phyloP scores from a whole-genome alignment of 495 filamentous ascomycete species.

The Lasiosphaeria miniovina region DNA sequence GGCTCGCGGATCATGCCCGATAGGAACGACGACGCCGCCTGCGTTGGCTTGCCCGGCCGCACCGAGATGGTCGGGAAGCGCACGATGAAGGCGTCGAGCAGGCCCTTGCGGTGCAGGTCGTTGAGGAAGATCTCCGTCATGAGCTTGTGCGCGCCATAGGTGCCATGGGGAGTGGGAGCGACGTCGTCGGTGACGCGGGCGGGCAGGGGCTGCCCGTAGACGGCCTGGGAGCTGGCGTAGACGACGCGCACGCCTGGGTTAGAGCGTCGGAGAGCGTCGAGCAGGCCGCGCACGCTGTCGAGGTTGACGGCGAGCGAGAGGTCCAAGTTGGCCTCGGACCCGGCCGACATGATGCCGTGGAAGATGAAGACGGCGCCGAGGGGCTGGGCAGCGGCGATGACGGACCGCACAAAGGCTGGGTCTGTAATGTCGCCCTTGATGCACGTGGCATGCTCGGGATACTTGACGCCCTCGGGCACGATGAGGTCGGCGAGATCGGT shows the following conservation, averaged over 20 bases:
- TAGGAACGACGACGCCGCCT: conserved; percentile 71
- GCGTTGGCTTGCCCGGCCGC: conserved; percentile 68
- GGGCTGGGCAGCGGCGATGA: conserved; percentile 46
- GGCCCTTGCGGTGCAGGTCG: conserved; percentile 69
- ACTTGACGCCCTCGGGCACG: conserved; percentile 48
- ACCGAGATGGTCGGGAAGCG: conserved; percentile 76
- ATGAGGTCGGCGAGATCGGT: conserved; percentile 61
- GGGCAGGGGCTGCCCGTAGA: conserved; percentile 40
- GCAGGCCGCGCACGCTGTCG: conserved; percentile 61
- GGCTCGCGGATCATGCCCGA: conserved; percentile 61
- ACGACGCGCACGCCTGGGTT: conserved; percentile 63
- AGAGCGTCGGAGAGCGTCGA: conserved; percentile 56
- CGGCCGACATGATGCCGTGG: conserved; percentile 84
- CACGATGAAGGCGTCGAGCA: conserved; percentile 62
- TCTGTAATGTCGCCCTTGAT: conserved; percentile 63
- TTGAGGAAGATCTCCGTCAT: conserved; percentile 71
- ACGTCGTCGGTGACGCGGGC: conserved; percentile 40
- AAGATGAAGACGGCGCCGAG: conserved; percentile 70
- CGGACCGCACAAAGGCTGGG: conserved; percentile 40
- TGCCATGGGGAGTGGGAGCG: conserved; percentile 62
- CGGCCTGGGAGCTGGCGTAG: conserved; percentile 50
- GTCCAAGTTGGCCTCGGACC: conserved; percentile 71
- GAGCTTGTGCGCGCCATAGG: conserved; percentile 78
- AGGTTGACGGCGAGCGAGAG: conserved; percentile 72
- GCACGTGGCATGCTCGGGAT: conserved; percentile 52